Base-by-base conservation (phyloP, 768 basidiomycete species). In the Collybia sp. region DNA sequence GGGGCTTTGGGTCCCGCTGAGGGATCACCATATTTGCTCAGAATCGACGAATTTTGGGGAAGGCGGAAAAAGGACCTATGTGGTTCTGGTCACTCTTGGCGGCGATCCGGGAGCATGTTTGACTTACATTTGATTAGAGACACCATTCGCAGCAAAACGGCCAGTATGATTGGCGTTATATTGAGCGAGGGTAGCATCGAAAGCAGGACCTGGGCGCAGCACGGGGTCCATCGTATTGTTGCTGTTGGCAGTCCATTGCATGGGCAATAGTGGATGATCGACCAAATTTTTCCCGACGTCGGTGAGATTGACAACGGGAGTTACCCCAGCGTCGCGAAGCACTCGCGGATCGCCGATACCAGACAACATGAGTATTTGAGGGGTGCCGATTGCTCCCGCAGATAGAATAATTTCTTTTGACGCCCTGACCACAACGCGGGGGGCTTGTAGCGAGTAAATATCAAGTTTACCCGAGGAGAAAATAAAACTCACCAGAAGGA, bases 391-490 rank as follows among this genome's bases (percentile, higher is more conserved):
- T 1, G 58, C 48, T 15, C 71, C 71, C 11, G 62, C 66, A 1
- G 68, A 69, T 3, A 73, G 54, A 30, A 72, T 64, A 20, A 70
- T 57, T 45, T 71, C 70, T 40, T 61, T 64, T n/a, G 46, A 52
- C 1, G 68, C 67, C 5, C 31, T 49, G 3, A 49, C 43, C 5
- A 19, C 35, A 13, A 32, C 20, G 12, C 44, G 43, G 12, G 35
- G 38, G 42, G 25, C 44, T 44, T 13, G 19, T 6, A 19, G 10
- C 5, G 16, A 25, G 30, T 38, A n/a, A 45, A 20, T 5, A 12
- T 12, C 18, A 38, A 20, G 32, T 32, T 10, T 6, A 9, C 9
- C 11, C 35, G 33, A 34, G 10, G 33, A 36, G 31, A 16, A 18
- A 18, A 44, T 2, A 12, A 15, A 36, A 16, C 17, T 37, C 40